phyloP scores from a whole-genome alignment of 106 monocot species.

The Dioscorea zingiberensis region DNA sequence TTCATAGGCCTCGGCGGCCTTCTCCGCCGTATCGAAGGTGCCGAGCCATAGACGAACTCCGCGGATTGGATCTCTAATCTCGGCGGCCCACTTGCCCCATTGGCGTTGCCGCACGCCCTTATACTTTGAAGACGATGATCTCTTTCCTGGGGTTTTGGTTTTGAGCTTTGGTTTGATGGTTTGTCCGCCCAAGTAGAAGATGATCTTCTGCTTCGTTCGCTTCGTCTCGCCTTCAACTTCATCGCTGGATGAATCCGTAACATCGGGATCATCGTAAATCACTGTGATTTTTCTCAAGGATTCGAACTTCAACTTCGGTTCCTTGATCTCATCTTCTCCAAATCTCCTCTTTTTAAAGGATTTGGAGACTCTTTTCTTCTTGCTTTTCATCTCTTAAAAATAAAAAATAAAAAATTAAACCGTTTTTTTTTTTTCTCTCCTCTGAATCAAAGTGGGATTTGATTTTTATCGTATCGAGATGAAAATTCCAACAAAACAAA shows the following conservation, averaged over 20 bases:
- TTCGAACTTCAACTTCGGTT: neutral
- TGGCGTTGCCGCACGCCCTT: constrained; percentile 32
- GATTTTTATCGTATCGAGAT: constrained; percentile 10
- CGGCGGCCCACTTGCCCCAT: constrained; percentile 55
- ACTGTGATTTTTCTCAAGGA: constrained; percentile 17
- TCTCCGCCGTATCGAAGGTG: constrained; percentile 27
- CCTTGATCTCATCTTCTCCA: neutral
- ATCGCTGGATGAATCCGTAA: constrained; percentile 24
- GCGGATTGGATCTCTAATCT: constrained; percentile 33
- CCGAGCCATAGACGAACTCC: constrained; percentile 30
- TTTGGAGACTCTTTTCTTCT: neutral
- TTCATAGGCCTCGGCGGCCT: constrained; percentile 27
- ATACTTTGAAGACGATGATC: constrained; percentile 2
- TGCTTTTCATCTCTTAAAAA: constrained; percentile 2
- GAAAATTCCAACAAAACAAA: constrained; percentile 9
- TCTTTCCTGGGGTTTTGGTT: neutral
- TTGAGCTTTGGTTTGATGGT: neutral
- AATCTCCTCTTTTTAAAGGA: neutral
- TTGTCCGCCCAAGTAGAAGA: constrained; percentile 5
- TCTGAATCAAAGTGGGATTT: neutral
- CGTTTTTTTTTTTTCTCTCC: no score
- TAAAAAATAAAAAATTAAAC: neutral
- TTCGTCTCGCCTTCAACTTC: neutral
- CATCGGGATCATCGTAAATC: constrained; percentile 22
- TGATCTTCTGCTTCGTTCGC: neutral